Evolutionary conservation across 192 early-diverging fungal species (phyloP), one percentile per base, ranked within the genome.

Genomic region (Allomyces macrogynus): DNA sequence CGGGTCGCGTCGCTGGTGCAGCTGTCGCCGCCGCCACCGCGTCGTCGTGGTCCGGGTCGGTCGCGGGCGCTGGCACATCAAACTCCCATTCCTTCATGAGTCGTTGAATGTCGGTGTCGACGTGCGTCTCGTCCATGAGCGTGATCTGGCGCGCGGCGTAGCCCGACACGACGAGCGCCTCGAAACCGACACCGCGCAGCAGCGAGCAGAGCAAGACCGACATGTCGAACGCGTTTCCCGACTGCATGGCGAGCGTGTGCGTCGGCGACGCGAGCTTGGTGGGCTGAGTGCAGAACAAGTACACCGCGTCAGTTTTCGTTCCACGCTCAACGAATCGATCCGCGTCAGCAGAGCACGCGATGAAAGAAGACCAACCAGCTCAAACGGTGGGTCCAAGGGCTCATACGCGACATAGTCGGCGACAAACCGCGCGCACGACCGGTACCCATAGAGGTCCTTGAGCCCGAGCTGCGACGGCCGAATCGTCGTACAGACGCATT

Each of bases 161-260:
- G 14, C 81, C 81, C 3, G 76, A 79, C 3, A 82, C 81, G 24
- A 82, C 77, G 64, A 75, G 81, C 26, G 81, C 81, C 67, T 82
- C 81, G 68, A 81, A 82, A 1, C 81, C 81, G 9, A 78, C 80
- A 8, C 81, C 81, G 5, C 72, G 71, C 16, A 82, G 69, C 0
- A 82, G 73, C 3, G 78, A 80, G 22, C 73, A 74, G 20, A 82
- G 72, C 11, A 82, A 67, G 8, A 76, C 74, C 1, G 78, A 70
- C 64, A 76, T 74, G 64, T 82, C 81, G 61, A 80, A 82, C 62
- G 72, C 73, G 66, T 77, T 82, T 24, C 81, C 81, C 24, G 66
- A 61, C 67, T 82, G 81, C 9, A 80, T 61, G 20, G 66, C 67
- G 23, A 80, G 68, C 23, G 81, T 82, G 67, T 76, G 81, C 0